Evolutionary conservation across 1,139 yeast species (phyloP).

Genomic region (Yamadazyma sp.): DNA sequence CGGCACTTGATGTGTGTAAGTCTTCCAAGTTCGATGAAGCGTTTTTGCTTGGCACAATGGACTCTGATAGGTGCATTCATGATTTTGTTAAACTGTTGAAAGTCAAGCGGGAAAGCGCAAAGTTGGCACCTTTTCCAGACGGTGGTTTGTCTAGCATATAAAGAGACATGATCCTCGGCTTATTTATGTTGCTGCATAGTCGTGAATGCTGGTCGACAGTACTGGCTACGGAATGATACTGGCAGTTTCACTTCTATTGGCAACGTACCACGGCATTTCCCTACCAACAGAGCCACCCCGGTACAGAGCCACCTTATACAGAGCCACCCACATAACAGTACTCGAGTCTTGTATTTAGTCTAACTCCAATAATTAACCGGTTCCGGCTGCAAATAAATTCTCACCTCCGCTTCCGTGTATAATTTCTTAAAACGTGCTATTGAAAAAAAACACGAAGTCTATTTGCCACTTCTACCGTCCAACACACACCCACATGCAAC

Average conservation of each 20-base stretch:
- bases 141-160: not conserved
- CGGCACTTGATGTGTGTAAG: constrained; percentile 3
- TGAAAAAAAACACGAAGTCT: not conserved
- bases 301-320: too few relatives aligned
- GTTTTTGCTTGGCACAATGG: constrained; percentile 7
- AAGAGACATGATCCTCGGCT: too few relatives aligned
- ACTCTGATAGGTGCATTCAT: constrained; percentile 1
- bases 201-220: too few relatives aligned
- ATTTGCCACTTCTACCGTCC: not conserved
- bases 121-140: not conserved
- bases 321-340: too few relatives aligned
- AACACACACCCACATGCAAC: not conserved
- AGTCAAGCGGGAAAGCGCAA: not conserved
- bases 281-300: too few relatives aligned
- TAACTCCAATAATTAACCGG: too few relatives aligned
- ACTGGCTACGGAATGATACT: too few relatives aligned
- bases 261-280: too few relatives aligned
- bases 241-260: too few relatives aligned
- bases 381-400: not conserved
- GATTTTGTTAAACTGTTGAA: constrained; percentile 2
- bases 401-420: not conserved
- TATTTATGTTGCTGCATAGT: too few relatives aligned
- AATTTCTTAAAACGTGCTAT: not conserved
- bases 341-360: not conserved
- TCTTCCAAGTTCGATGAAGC: constrained; percentile 7